Conservation (phyloP, 495 filamentous ascomycete genomes). For the Annulohypoxylon maeteangense region DNA sequence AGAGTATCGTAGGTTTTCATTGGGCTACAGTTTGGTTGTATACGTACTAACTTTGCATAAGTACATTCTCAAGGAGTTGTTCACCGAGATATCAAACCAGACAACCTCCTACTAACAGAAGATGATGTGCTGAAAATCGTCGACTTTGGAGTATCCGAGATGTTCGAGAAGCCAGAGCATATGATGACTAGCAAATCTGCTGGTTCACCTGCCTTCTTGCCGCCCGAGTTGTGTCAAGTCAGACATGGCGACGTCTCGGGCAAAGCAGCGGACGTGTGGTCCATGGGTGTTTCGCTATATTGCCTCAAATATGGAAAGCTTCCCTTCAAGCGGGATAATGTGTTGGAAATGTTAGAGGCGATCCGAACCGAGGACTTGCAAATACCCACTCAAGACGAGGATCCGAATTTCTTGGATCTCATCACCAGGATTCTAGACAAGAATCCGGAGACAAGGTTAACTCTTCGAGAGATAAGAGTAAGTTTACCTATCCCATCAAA, state of each 20-base stretch:
- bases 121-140: slow-evolving; percentile 96
- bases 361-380: slow-evolving; percentile 73
- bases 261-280: slow-evolving; percentile 95
- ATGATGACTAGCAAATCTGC: slow-evolving; percentile 96
- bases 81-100: slow-evolving; percentile 97
- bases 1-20: slow-evolving; percentile 76
- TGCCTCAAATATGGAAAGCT: slow-evolving; percentile 89
- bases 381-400: slow-evolving; percentile 66
- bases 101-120: slow-evolving; percentile 89
- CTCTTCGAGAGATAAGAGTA: slow-evolving; percentile 83
- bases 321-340: slow-evolving; percentile 80
- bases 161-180: slow-evolving; percentile 89
- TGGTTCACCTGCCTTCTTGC: slow-evolving; percentile 93
- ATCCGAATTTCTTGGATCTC: slow-evolving; percentile 72
- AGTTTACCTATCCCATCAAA: slow-evolving; percentile 17
- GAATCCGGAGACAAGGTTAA: slow-evolving; percentile 80
- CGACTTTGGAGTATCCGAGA: slow-evolving; percentile 98
- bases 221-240: slow-evolving; percentile 89
- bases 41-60: slow-evolving; percentile 39
- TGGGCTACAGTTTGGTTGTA: slow-evolving; percentile 3
- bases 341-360: slow-evolving; percentile 88
- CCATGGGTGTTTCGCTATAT: slow-evolving; percentile 96
- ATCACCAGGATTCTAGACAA: slow-evolving; percentile 78
- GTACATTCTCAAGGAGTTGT: slow-evolving; percentile 95
- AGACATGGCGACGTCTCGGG: slow-evolving; percentile 91